Base-by-base conservation (phyloP, 2,329 filamentous ascomycete species). In the Phaeomoniella chlamydospora region DNA sequence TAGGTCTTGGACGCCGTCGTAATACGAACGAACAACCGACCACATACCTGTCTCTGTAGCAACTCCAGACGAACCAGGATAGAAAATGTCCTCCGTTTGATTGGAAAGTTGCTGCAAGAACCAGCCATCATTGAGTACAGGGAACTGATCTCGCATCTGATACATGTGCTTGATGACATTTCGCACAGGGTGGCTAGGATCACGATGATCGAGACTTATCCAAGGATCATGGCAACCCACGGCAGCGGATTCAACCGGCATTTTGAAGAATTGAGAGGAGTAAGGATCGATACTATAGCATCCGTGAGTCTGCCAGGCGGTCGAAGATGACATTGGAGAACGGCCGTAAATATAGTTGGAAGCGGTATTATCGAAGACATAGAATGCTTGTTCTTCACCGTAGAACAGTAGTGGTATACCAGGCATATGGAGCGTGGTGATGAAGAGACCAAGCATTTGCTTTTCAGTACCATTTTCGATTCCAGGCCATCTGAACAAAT, bases 371-470 rank as follows among this genome's bases (percentile, higher is more conserved):
- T 80, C 75, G 2, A 78, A 54, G 1, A 76, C 56, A 44, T 78
- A 78, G 41, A 73, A 74, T 0, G 67, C 69, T 52, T 80, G 75
- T 47, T 80, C 75, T 48, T 80, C 75, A 13, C 75, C 74, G 69
- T 72, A 80, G 12, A 70, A 61, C 12, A 76, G 53, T 18, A 74
- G 49, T 1, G 74, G 70, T 18, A 77, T 72, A 12, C 74, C 74
- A 1, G 74, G 74, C 49, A 77, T 60, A 33, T 73, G 57, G 35
- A 77, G 48, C 0, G 71, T 73, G 1, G 69, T 71, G 31, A 78
- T 62, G 45, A 73, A 77, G 12, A 69, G 57, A 4, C 64, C 74
- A 3, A 77, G 52, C 4, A 77, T 54, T 48, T 72, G 67, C 31
- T 69, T 62, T 45, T 75, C 60, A 0, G 68, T 68, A 3, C 74